Conservation (phyloP, 2,329 filamentous ascomycete genomes). For the Microdochium trichocladiopsis region DNA sequence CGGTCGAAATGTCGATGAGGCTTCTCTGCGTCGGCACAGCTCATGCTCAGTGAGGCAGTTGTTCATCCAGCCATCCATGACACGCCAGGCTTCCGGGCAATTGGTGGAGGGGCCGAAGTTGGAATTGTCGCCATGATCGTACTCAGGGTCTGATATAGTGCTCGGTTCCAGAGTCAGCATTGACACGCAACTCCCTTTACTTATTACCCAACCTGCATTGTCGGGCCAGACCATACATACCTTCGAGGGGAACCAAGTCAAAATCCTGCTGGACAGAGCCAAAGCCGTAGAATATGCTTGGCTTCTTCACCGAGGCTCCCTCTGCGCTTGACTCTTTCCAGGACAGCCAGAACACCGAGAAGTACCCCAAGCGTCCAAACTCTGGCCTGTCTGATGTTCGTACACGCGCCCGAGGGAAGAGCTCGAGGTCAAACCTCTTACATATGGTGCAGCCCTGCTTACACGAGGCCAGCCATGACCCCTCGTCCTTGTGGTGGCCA, state of each 20-base stretch:
- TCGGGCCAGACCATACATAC: too few species aligned
- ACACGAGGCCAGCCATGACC: slow-evolving; percentile 5
- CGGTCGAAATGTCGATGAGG: slow-evolving; percentile 2
- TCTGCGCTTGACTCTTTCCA: background rate
- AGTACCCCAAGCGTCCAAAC: slow-evolving; percentile 7
- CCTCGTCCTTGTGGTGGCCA: slow-evolving; percentile 8
- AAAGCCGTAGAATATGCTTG: background rate
- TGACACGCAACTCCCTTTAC: too few species aligned
- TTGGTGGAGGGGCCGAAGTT: slow-evolving; percentile 5
- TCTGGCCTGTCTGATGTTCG: slow-evolving; percentile 3
- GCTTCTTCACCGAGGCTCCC: background rate
- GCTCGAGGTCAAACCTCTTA: too few species aligned
- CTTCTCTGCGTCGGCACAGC: slow-evolving; percentile 1
- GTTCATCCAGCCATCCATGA: slow-evolving; percentile 7
- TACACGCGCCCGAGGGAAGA: too few species aligned
- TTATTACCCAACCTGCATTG: too few species aligned
- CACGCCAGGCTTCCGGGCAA: slow-evolving; percentile 4
- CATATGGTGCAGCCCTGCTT: slow-evolving; percentile 7
- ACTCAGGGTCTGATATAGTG: background rate
- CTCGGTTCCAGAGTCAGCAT: too few species aligned
- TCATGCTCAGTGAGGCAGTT: slow-evolving; percentile 5
- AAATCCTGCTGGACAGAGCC: too few species aligned
- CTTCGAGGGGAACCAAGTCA: too few species aligned
- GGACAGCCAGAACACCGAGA: slow-evolving; percentile 7
- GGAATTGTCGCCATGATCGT: background rate